Percentiles rank a stretch among this genome's conserved stretches.
Conservation (phyloP, 805 yeast species). For the Metschnikowia aberdeeniae region DNA sequence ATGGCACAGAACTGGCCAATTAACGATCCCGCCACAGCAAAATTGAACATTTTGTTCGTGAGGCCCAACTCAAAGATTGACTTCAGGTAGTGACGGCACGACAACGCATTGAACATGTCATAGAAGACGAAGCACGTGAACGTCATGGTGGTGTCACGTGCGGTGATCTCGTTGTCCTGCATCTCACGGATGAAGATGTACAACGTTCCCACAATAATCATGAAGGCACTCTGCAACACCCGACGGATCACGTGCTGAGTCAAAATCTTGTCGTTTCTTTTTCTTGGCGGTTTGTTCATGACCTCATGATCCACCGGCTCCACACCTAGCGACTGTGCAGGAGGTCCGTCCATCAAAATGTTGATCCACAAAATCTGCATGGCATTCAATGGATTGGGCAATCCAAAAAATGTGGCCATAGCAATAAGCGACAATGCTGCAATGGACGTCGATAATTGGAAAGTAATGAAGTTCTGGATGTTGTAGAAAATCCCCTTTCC, state of each 20-base stretch:
- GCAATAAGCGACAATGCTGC: slow-evolving; percentile 92
- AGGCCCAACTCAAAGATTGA: slow-evolving; percentile 81
- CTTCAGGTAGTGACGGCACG: slow-evolving; percentile 86
- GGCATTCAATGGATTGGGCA: slow-evolving; percentile 93
- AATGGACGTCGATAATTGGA: slow-evolving; percentile 92
- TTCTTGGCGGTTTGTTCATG: slow-evolving; percentile 94
- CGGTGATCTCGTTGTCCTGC: slow-evolving; percentile 77
- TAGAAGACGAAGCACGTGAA: slow-evolving; percentile 94
- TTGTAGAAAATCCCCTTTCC: slow-evolving; percentile 97
- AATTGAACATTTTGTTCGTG: slow-evolving; percentile 83
- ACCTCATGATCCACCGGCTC: slow-evolving; percentile 96
- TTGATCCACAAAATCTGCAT: slow-evolving; percentile 99
- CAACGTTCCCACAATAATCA: slow-evolving; percentile 82
- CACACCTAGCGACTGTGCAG: slow-evolving; percentile 95
- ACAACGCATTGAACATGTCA: slow-evolving; percentile 94
- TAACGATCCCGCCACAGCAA: slow-evolving; percentile 84
- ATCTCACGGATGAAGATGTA: slow-evolving; percentile 83
- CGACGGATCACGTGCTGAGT: slow-evolving; percentile 66
- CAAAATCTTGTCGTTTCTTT: slow-evolving; percentile 78
- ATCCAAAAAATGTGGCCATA: slow-evolving; percentile 75
- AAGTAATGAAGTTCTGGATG: slow-evolving; percentile 90
- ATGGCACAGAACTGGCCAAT: slow-evolving; percentile 91
- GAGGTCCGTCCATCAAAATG: slow-evolving; percentile 98
- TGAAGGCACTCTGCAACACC: slow-evolving; percentile 68
- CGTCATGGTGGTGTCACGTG: slow-evolving; percentile 98